Evolutionary conservation across 345 rosid genomes (phyloP).

Genomic region (Eucalyptus curtisii): DNA sequence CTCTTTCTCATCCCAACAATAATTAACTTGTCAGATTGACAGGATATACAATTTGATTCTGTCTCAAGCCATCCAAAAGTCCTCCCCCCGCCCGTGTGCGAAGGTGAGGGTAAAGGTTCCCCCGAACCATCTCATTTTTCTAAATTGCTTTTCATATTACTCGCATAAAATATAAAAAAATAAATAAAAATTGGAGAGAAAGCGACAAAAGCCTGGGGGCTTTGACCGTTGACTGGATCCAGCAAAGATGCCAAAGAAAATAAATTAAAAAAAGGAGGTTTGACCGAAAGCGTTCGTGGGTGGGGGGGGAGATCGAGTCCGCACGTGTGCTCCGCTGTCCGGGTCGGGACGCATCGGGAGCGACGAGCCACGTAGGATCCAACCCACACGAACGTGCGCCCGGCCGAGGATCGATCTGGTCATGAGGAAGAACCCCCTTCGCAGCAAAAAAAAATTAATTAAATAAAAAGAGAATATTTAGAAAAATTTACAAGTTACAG

Average conservation of each 20-base stretch:
- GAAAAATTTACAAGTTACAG: not conserved
- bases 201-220: not conserved
- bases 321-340: slow-evolving; percentile 69
- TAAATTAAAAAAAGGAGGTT: not conserved
- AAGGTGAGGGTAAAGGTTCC: not conserved
- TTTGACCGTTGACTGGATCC: slow-evolving; percentile 31
- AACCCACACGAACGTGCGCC: slow-evolving; percentile 19
- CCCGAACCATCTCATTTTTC: not conserved
- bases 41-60: not conserved
- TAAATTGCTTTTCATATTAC: not conserved
- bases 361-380: slow-evolving; percentile 37
- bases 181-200: not conserved
- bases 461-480: not conserved
- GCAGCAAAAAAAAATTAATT: not conserved
- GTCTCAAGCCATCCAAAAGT: not conserved
- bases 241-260: slow-evolving; percentile 5
- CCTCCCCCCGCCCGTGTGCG: not conserved
- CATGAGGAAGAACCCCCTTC: not conserved
- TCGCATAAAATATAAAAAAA: not conserved
- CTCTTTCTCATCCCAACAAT: not conserved
- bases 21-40: not conserved
- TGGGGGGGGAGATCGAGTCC: not conserved
- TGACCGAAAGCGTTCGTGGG: slow-evolving; percentile 37
- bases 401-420: too few species aligned
- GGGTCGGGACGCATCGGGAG: slow-evolving; percentile 2